These are phyloP conservation scores for Candida boleticola DNA, from an alignment of 805 yeast species.

Conservation along the genomic window DNA sequence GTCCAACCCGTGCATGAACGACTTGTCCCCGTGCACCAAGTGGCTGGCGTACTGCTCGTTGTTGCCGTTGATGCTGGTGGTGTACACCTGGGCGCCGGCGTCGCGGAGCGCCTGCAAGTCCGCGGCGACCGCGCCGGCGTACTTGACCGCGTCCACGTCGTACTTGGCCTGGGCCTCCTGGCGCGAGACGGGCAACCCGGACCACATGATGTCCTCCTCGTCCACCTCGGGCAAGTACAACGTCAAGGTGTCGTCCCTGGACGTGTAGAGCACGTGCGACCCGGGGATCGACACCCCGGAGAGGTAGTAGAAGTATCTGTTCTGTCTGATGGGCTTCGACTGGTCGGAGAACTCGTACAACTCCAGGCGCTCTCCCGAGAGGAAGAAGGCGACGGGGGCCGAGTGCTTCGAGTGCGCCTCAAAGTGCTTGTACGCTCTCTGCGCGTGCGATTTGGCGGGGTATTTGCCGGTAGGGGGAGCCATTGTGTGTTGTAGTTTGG, in stretches of 20 bases:
- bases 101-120: constrained; percentile 14
- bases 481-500: too few relatives aligned
- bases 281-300: constrained; percentile 84
- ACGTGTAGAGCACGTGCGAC: constrained; percentile 60
- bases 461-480: constrained; percentile 43
- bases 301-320: constrained; percentile 84
- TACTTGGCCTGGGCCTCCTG: constrained; percentile 63
- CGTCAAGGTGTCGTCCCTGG: constrained; percentile 53
- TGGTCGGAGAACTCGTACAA: constrained; percentile 78
- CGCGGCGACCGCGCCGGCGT: constrained; percentile 48
- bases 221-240: constrained; percentile 83
- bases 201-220: constrained; percentile 92
- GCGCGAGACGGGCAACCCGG: constrained; percentile 74
- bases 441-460: constrained; percentile 81
- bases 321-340: constrained; percentile 76
- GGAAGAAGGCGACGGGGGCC: constrained; percentile 40
- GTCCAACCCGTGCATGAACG: constrained; percentile 70
- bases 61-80: constrained; percentile 56
- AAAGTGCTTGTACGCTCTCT: constrained; percentile 45
- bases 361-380: constrained; percentile 60
- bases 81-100: constrained; percentile 31
- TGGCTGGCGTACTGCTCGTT: constrained; percentile 32
- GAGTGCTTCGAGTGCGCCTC: constrained; percentile 26
- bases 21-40: constrained; percentile 44
- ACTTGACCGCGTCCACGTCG: constrained; percentile 82